Percentiles rank a stretch among this genome's conserved stretches.
Conservation (phyloP, 768 basidiomycete genomes). For the Agaricus bisporus region DNA sequence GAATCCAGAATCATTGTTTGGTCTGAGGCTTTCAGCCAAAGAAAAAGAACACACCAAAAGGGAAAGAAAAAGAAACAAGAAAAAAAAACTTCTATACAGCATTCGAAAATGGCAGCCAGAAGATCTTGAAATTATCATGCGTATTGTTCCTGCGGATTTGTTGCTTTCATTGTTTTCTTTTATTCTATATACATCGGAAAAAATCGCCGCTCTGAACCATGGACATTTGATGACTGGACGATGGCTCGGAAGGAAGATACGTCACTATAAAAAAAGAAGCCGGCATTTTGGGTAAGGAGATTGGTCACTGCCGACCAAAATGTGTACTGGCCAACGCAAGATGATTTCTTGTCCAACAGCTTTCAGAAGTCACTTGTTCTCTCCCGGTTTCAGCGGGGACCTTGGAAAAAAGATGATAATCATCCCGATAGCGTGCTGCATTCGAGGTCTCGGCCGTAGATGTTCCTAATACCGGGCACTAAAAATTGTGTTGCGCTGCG, state of each 20-base stretch:
- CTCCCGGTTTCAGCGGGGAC: background rate
- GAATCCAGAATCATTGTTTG: background rate
- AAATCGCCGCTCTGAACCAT: background rate
- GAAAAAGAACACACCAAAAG: background rate
- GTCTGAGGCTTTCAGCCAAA: background rate
- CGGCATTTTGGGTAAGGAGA: background rate
- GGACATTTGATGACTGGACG: background rate
- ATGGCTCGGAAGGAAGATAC: conserved; percentile 4
- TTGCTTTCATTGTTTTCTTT: background rate
- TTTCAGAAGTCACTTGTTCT: background rate
- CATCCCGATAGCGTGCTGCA: background rate
- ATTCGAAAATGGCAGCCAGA: background rate
- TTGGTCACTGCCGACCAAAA: background rate
- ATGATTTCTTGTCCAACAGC: background rate
- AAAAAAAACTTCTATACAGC: background rate
- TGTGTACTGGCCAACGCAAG: background rate
- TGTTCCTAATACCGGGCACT: background rate
- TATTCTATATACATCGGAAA: background rate
- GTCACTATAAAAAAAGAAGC: conserved; percentile 2
- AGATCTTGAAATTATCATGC: background rate
- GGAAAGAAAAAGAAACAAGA: background rate
- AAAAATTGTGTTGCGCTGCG: background rate
- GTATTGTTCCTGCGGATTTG: background rate
- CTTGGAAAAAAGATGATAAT: background rate
- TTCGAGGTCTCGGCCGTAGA: background rate